Evolutionary conservation across 2,329 filamentous ascomycete species (phyloP).

Genomic region (Fusarium goolgardi): DNA sequence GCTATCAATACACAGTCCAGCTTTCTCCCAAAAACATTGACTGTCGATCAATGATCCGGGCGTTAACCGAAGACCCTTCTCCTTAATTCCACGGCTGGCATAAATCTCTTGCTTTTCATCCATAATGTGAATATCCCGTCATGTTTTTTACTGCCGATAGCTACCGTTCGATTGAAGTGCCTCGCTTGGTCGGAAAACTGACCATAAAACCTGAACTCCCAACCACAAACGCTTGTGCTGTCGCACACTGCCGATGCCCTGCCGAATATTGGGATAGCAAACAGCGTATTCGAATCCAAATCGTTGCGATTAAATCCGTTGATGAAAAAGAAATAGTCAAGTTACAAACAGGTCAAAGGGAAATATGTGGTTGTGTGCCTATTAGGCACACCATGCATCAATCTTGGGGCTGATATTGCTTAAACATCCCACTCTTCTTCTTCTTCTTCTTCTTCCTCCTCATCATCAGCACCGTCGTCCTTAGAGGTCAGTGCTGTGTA

Average conservation of each 20-base stretch:
- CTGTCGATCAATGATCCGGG: constrained; percentile 6
- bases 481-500: constrained; percentile 62
- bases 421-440: constrained; percentile 67
- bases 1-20: constrained; percentile 34
- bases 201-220: constrained; percentile 45
- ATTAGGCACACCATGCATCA: constrained; percentile 21
- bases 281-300: constrained; percentile 42
- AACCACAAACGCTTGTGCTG: constrained; percentile 45
- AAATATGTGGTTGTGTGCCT: constrained; percentile 21
- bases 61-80: constrained; percentile 17
- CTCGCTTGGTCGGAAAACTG: constrained; percentile 32
- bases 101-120: constrained; percentile 35
- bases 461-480: constrained; percentile 56
- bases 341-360: constrained; percentile 31
- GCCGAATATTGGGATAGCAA: constrained; percentile 32
- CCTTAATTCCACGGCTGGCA: constrained; percentile 16
- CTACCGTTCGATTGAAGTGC: constrained; percentile 16
- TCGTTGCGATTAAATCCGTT: constrained; percentile 28
- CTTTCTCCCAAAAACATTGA: constrained; percentile 20
- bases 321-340: constrained; percentile 39
- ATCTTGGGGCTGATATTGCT: constrained; percentile 2
- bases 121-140: constrained; percentile 30
- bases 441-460: constrained; percentile 60
- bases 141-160: constrained; percentile 22
- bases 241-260: constrained; percentile 39